Percentiles rank a stretch among this genome's conserved stretches.
These are phyloP conservation scores for Trichoderma arundinaceum DNA, from an alignment of 2,329 filamentous ascomycete genomes.

Conservation along the genomic window DNA sequence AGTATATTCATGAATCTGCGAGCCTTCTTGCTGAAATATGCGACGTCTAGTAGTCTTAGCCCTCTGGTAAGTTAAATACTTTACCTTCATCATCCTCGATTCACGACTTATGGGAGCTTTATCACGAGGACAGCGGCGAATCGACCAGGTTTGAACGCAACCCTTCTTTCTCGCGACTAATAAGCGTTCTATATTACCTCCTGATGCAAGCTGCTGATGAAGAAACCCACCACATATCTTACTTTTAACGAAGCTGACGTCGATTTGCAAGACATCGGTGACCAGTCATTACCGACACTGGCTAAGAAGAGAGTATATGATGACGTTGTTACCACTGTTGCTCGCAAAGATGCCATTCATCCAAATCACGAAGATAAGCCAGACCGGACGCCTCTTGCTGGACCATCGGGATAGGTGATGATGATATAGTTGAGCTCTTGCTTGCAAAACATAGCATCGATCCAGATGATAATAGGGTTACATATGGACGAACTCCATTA, in stretches of 20 bases:
- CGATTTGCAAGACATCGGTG: background rate
- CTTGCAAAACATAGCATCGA: background rate
- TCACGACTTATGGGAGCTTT: background rate
- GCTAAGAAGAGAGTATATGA: background rate
- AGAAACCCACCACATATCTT: background rate
- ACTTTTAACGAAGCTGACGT: background rate
- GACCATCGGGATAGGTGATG: background rate
- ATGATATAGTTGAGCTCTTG: background rate
- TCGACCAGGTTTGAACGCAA: background rate
- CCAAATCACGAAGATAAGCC: background rate
- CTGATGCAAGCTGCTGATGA: background rate
- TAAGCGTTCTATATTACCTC: background rate
- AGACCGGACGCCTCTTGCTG: background rate
- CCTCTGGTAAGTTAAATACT: accelerated
- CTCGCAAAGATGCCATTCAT: background rate
- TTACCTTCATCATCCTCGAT: background rate
- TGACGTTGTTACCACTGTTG: background rate
- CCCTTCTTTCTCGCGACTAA: background rate
- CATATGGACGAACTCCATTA: accelerated
- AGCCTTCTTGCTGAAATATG: conserved; percentile 51
- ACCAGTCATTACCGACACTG: too few relatives aligned
- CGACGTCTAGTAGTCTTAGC: conserved; percentile 34
- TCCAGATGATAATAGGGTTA: background rate
- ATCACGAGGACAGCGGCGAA: background rate
- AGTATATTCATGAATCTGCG: conserved; percentile 60